Base-by-base conservation (phyloP, 805 yeast species). In the Suhomyces canberraensis region DNA sequence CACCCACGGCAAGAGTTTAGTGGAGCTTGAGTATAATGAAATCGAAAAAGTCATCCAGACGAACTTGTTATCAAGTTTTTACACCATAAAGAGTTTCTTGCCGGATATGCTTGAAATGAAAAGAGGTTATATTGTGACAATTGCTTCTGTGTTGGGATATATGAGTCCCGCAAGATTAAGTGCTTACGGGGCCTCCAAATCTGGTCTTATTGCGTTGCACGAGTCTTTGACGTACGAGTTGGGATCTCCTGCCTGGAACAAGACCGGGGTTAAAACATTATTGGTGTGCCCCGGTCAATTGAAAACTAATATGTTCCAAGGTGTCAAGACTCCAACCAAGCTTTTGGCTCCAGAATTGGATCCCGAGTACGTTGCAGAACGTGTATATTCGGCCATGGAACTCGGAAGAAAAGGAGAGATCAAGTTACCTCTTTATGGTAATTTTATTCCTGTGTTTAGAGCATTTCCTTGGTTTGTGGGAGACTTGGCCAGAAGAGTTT, bases 241-340 rank as follows among this genome's bases (percentile, higher is more conserved):
- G 19, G 81, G 83, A 0, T 69, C 75, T 0, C 75, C 78, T 0
- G 59, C 71, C 5, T 52, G 70, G 24, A 64, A 60, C 35, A 56
- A 60, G 2, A 54, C 61, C 3, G 81, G 85, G 7, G 75, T 91
- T 13, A 80, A 80, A 46, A 82, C 95, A 0, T 61, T 91, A 38
- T 64, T 91, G 24, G 71, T 91, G 0, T 81, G 93, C 47, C 95
- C 96, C 0, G 98, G 98, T 0, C 97, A 91, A 54, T 58, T 91
- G 44, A 74, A 71, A 33, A 88, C 97, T 0, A 50, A 56, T 2
- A 74, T 91, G 87, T 91, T 91, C 56, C 65, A 66, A 13, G 79
- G 81, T 2, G 85, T 91, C 4, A 43, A 60, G 20, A 83, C 96
- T 0, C 96, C 97, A 0, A 79, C 85, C 8, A 63, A 71, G 3